Percentiles rank a stretch among this genome's conserved stretches.
These are phyloP conservation scores for Vigna nakashimae DNA, from an alignment of 306 rosid species.

Conservation along the genomic window DNA sequence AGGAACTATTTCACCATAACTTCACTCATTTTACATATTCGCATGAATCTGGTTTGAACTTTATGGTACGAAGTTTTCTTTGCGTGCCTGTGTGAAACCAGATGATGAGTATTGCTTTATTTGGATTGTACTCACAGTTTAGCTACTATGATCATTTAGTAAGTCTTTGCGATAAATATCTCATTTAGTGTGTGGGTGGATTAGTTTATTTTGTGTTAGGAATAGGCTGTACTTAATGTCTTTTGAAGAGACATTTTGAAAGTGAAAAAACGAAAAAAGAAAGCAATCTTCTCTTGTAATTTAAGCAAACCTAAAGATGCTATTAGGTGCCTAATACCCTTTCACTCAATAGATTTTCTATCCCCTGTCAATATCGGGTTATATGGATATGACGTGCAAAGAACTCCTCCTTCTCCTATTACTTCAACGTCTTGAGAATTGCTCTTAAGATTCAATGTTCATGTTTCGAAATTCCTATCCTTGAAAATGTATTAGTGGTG, in stretches of 20 bases:
- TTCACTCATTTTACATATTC: too few relatives aligned
- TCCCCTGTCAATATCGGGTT: neutral
- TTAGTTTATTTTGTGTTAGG: neutral
- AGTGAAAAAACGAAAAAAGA: neutral
- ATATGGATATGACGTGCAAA: neutral
- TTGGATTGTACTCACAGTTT: too few relatives aligned
- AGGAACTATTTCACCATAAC: neutral
- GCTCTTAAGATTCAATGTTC: constrained; percentile 20
- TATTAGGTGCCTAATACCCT: neutral
- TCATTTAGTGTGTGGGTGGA: too few relatives aligned
- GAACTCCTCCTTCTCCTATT: neutral
- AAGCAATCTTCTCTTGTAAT: neutral
- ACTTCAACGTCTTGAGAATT: constrained; percentile 12
- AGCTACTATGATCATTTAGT: too few relatives aligned
- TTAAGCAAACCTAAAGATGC: neutral
- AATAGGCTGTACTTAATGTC: neutral
- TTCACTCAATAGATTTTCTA: neutral
- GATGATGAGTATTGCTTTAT: too few relatives aligned
- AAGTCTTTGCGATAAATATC: too few relatives aligned
- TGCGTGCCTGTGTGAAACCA: too few relatives aligned
- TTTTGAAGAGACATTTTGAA: neutral
- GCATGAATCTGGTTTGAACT: too few relatives aligned
- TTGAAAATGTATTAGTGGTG: neutral
- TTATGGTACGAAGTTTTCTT: too few relatives aligned
- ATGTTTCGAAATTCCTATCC: neutral